Conservation (phyloP, 371 early-diverging fungal genomes). For the Mortierella sp. region DNA sequence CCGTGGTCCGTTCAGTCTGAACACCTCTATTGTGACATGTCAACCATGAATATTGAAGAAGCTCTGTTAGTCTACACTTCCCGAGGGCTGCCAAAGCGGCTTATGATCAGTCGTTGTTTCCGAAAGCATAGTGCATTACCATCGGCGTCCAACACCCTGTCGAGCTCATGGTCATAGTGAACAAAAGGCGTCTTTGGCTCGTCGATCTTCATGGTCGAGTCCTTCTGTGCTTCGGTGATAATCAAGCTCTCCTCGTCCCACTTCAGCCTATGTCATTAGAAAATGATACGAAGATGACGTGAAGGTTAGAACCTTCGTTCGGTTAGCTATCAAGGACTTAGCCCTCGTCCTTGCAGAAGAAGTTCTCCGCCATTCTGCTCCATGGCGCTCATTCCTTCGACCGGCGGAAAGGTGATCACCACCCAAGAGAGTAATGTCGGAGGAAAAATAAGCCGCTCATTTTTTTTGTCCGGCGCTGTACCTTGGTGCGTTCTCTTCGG, state of each 20-base stretch:
- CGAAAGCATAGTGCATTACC: conserved; percentile 15
- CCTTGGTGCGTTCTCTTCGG: conserved; percentile 53
- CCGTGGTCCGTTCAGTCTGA: conserved; percentile 38
- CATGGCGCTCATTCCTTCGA: not conserved
- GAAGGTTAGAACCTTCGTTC: not conserved
- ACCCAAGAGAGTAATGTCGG: not conserved
- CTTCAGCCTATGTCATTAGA: conserved; percentile 66
- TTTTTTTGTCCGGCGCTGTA: not conserved
- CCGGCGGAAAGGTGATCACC: not conserved
- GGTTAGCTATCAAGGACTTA: not conserved
- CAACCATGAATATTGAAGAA: not conserved
- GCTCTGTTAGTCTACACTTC: not conserved
- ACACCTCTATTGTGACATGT: conserved; percentile 22
- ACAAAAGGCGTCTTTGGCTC: conserved; percentile 98
- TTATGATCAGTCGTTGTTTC: not conserved
- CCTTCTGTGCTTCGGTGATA: conserved; percentile 92
- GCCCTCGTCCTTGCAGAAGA: not conserved
- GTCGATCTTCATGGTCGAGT: conserved; percentile 94
- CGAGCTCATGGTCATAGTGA: conserved; percentile 84
- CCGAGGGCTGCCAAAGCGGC: not conserved
- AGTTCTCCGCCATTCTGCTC: not conserved
- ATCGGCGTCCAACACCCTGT: conserved; percentile 69
- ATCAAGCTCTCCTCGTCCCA: conserved; percentile 97
- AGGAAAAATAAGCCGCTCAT: not conserved
- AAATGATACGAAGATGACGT: not conserved